Percentiles rank a stretch among this genome's conserved stretches.
These are phyloP conservation scores for Kwoniella sp. DNA, from an alignment of 768 basidiomycete species.

Conservation along the genomic window DNA sequence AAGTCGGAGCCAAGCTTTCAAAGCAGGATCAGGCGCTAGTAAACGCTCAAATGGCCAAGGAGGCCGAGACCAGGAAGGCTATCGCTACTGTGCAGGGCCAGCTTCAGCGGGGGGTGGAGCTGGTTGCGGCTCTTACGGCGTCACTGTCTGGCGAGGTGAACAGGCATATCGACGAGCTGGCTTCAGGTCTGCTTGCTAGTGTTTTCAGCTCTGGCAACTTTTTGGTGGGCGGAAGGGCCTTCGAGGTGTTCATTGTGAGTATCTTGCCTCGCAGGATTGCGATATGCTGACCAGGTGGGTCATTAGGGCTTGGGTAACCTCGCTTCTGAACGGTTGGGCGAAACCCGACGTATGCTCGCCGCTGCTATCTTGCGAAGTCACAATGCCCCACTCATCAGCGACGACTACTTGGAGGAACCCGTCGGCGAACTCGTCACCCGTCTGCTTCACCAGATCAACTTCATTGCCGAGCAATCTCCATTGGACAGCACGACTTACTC, in stretches of 20 bases:
- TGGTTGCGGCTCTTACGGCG: slow-evolving; percentile 63
- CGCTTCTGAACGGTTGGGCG: slow-evolving; percentile 69
- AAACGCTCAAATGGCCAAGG: slow-evolving; percentile 75
- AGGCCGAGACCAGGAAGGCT: slow-evolving; percentile 62
- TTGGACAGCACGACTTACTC: slow-evolving; percentile 84
- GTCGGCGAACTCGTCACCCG: slow-evolving; percentile 71
- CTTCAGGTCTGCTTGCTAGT: slow-evolving; percentile 62
- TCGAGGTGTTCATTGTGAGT: slow-evolving; percentile 74
- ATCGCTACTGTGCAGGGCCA: slow-evolving; percentile 59
- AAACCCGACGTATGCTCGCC: slow-evolving; percentile 67
- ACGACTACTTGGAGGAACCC: slow-evolving; percentile 67
- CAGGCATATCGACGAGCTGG: slow-evolving; percentile 59
- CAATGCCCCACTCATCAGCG: slow-evolving; percentile 63
- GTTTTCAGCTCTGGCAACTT: slow-evolving; percentile 60
- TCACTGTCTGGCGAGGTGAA: slow-evolving; percentile 58
- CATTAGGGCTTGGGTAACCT: slow-evolving; percentile 64
- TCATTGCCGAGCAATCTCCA: slow-evolving; percentile 71
- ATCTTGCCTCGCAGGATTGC: neutral
- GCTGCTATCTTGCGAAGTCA: slow-evolving; percentile 76
- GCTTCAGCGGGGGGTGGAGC: slow-evolving; percentile 64
- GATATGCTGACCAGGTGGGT: neutral
- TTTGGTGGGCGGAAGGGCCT: slow-evolving; percentile 63
- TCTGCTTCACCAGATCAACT: slow-evolving; percentile 76
- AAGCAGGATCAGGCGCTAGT: slow-evolving; percentile 84
- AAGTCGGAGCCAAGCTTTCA: slow-evolving; percentile 57